Percentiles rank a stretch among this genome's conserved stretches.
These are phyloP conservation scores for Aristolochia fimbriata DNA, from an alignment of 164 flowering plant genomes.

Conservation along the genomic window DNA sequence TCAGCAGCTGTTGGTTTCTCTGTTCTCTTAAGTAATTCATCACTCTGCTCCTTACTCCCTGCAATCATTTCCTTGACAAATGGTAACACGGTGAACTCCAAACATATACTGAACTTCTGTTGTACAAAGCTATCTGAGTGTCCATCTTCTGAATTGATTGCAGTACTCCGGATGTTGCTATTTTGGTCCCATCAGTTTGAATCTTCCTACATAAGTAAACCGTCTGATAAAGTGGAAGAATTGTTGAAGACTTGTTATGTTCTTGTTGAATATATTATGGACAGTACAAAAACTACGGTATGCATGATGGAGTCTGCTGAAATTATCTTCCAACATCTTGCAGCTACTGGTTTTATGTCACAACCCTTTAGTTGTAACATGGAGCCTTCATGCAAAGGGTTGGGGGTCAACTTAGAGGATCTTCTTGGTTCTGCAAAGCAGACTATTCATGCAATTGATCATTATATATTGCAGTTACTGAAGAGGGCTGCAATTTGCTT, in stretches of 20 bases:
- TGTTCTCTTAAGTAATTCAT: constrained; percentile 39
- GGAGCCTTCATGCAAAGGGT: constrained; percentile 11
- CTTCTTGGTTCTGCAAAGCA: constrained; percentile 20
- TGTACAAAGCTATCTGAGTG: constrained; percentile 34
- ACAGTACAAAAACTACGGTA: constrained; percentile 11
- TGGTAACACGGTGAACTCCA: constrained; percentile 16
- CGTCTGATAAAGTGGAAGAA: constrained; percentile 27
- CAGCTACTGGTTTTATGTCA: constrained; percentile 27
- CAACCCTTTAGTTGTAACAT: constrained; percentile 20
- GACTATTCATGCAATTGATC: constrained; percentile 33
- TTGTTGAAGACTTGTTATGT: constrained; percentile 37
- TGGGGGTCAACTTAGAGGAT: constrained; percentile 18
- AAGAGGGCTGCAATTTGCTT: constrained; percentile 27
- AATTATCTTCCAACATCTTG: constrained; percentile 60
- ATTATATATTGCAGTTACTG: constrained; percentile 32
- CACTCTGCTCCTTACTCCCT: constrained; percentile 61
- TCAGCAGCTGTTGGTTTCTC: constrained; percentile 39
- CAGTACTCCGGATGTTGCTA: constrained; percentile 46
- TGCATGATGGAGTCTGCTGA: constrained; percentile 31
- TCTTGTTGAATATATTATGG: constrained; percentile 38
- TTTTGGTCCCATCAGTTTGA: constrained; percentile 64
- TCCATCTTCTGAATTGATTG: constrained; percentile 23
- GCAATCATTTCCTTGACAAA: constrained; percentile 25
- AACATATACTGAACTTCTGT: constrained; percentile 37
- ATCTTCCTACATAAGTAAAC: constrained; percentile 26